phyloP scores from a whole-genome alignment of 148 eudicot species.

The Hydrangea macrophylla region DNA sequence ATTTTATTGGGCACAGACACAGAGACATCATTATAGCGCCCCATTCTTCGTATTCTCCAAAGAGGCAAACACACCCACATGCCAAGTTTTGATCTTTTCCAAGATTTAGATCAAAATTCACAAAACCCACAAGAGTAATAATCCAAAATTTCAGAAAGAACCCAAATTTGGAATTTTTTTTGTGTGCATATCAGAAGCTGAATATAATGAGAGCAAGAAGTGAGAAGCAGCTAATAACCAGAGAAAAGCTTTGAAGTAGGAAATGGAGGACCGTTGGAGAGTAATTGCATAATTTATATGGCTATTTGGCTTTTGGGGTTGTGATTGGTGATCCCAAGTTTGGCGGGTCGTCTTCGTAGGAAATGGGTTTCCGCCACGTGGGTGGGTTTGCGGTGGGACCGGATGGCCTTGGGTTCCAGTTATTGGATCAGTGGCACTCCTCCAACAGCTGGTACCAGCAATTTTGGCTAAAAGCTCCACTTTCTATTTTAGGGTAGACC shows the following conservation, averaged over 20 bases:
- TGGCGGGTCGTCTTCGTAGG: constrained; percentile 2
- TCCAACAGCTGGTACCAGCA: too few relatives aligned
- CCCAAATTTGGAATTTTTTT: too few relatives aligned
- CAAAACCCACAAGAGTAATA: not conserved
- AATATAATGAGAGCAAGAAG: not conserved
- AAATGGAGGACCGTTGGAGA: constrained; percentile 24
- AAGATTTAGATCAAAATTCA: not conserved
- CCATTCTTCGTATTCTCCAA: constrained; percentile 14
- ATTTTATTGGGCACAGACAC: not conserved
- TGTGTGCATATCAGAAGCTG: too few relatives aligned
- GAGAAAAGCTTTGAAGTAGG: constrained; percentile 29
- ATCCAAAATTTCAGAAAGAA: too few relatives aligned
- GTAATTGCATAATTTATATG: not conserved
- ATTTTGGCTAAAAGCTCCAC: too few relatives aligned
- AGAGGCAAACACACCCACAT: constrained; percentile 25
- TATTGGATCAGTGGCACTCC: not conserved
- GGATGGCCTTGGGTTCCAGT: constrained; percentile 21
- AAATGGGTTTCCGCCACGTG: constrained; percentile 15
- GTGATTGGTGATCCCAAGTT: constrained; percentile 4
- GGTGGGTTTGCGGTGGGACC: constrained; percentile 12
- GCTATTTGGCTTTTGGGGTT: too few relatives aligned
- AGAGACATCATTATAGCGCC: not conserved
- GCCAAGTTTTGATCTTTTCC: constrained; percentile 6
- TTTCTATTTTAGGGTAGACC: too few relatives aligned
- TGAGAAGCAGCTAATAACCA: not conserved